These are phyloP conservation scores for Claviceps purpurea DNA, from an alignment of 2,329 filamentous ascomycete genomes.

Conservation along the genomic window DNA sequence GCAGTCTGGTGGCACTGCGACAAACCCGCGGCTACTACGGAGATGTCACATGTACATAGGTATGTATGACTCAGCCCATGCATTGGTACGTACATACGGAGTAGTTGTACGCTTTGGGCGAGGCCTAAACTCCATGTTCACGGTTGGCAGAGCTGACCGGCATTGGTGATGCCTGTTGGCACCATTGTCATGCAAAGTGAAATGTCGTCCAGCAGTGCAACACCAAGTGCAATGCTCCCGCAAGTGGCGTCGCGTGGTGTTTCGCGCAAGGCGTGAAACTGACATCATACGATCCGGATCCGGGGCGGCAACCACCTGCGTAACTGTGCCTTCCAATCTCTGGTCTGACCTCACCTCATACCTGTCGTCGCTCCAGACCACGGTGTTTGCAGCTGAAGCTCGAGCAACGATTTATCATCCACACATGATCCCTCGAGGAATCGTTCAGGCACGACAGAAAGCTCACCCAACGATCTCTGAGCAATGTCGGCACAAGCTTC, in stretches of 20 bases:
- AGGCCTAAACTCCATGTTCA: no score
- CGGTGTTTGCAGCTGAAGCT: not conserved
- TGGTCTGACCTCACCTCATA: not conserved
- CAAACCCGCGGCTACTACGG: no score
- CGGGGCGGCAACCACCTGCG: not conserved
- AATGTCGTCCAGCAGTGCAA: not conserved
- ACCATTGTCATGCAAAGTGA: no score
- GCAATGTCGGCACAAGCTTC: conserved; percentile 21
- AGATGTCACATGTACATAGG: no score
- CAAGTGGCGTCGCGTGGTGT: not conserved
- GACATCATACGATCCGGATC: not conserved
- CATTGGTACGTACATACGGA: no score
- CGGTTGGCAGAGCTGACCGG: no score
- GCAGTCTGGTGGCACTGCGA: no score
- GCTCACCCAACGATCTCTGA: not conserved
- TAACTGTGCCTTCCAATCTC: not conserved
- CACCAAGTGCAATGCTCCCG: not conserved
- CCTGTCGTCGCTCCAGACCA: not conserved
- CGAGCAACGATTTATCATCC: not conserved
- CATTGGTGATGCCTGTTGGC: no score
- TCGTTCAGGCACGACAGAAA: no score
- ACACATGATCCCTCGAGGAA: no score
- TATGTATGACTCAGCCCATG: no score
- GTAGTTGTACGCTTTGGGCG: no score
- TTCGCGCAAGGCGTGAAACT: not conserved